phyloP scores from a whole-genome alignment of 2,329 filamentous ascomycete species.

The Helotiales sp. region DNA sequence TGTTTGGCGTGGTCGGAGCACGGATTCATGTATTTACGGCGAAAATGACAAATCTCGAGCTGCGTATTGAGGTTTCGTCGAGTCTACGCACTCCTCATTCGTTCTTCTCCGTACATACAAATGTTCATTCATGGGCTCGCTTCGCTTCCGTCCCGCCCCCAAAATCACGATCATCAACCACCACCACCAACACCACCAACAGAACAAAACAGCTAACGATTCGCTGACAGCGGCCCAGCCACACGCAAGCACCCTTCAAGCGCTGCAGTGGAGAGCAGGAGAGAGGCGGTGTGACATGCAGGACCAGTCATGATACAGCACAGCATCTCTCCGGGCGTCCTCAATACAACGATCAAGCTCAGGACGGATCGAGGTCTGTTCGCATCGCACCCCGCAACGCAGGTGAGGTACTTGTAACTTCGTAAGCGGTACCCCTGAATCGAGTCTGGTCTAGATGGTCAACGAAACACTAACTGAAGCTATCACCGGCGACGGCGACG shows the following conservation, averaged over 20 bases:
- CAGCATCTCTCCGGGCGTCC: background rate
- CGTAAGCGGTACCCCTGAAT: background rate
- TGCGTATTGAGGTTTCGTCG: background rate
- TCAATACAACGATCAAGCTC: background rate
- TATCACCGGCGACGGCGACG: background rate
- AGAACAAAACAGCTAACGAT: background rate
- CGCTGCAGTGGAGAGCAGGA: conserved; percentile 25
- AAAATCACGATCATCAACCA: background rate
- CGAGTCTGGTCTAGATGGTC: background rate
- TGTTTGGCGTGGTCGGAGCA: conserved; percentile 4
- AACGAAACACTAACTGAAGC: background rate
- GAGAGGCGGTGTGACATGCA: conserved; percentile 27
- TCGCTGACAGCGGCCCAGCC: conserved; percentile 23
- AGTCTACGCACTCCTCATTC: background rate
- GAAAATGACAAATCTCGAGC: background rate
- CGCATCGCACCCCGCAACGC: conserved; percentile 4
- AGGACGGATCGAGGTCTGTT: conserved; percentile 12
- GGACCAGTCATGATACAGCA: background rate
- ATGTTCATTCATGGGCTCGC: too few relatives aligned
- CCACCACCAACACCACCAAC: background rate
- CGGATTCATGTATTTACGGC: background rate
- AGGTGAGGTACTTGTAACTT: too few relatives aligned
- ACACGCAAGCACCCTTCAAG: conserved; percentile 18
- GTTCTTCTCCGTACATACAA: background rate
- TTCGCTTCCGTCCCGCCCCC: conserved; percentile 4